Percentiles rank a stretch among this genome's conserved stretches.
Conservation (phyloP, 202 grass and related monocot genomes). For the Alloteropsis angusta region DNA sequence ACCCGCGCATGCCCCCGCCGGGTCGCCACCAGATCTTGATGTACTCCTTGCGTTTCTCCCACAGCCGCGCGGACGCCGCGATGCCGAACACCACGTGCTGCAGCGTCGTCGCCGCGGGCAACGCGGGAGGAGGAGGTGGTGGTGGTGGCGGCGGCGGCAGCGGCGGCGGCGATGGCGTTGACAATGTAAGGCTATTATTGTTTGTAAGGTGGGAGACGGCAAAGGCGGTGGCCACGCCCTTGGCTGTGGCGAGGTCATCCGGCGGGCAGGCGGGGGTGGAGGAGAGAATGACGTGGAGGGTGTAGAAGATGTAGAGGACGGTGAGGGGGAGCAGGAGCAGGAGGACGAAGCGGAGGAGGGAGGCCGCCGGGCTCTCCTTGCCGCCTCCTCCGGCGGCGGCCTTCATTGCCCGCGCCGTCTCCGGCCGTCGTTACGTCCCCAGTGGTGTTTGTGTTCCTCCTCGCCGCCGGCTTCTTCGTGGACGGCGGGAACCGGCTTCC, state of each 20-base stretch:
- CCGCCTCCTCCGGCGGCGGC: conserved; percentile 2
- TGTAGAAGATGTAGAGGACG: conserved; percentile 65
- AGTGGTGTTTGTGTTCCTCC: background rate
- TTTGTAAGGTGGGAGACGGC: background rate
- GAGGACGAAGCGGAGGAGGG: conserved; percentile 51
- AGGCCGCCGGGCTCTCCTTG: conserved; percentile 40
- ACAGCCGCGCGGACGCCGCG: conserved; percentile 62
- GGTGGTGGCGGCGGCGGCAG: background rate
- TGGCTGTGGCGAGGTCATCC: background rate
- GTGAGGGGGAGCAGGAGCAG: conserved; percentile 49
- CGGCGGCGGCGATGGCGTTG: conserved; percentile 1
- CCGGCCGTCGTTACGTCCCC: background rate
- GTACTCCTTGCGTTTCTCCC: conserved; percentile 83
- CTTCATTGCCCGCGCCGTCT: conserved; percentile 48
- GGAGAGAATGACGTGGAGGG: conserved; percentile 56
- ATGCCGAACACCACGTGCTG: conserved; percentile 96
- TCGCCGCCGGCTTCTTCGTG: background rate
- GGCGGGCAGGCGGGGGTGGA: conserved; percentile 33
- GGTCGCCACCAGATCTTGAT: conserved; percentile 89
- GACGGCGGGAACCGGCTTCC: background rate
- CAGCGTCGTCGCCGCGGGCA: conserved; percentile 42
- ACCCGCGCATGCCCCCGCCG: conserved; percentile 62
- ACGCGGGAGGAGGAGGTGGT: background rate
- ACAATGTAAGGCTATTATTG: conserved; percentile 18
- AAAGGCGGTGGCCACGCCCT: conserved; percentile 6